phyloP scores from a whole-genome alignment of 352 stramenopile genomes.

The Globisporangium iwayamae region DNA sequence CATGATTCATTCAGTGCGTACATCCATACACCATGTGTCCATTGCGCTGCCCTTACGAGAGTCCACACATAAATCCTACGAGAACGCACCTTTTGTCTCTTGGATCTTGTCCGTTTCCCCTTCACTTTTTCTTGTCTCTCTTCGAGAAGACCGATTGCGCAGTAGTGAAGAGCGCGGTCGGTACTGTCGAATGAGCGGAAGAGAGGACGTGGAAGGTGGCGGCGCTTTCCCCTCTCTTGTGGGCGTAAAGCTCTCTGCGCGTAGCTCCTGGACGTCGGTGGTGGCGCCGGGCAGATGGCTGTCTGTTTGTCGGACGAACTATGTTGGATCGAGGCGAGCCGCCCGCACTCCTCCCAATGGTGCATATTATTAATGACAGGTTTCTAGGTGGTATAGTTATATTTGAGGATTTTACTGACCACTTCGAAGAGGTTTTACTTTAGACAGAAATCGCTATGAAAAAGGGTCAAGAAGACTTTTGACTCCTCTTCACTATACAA shows the following conservation, averaged over 20 bases:
- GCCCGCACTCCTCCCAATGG: background rate
- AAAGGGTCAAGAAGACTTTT: no score
- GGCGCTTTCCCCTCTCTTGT: background rate
- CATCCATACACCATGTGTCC: background rate
- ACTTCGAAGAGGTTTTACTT: no score
- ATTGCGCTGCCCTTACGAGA: no score
- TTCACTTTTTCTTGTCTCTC: background rate
- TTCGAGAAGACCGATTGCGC: background rate
- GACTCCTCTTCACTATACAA: no score
- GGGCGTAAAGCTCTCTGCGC: background rate
- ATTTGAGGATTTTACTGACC: no score
- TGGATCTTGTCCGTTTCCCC: constrained; percentile 9
- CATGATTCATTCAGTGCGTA: background rate
- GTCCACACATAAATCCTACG: background rate
- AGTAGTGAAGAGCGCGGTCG: constrained; percentile 1
- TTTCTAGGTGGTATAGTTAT: no score
- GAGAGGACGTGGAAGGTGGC: background rate
- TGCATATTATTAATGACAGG: no score
- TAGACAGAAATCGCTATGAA: no score
- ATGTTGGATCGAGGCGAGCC: background rate
- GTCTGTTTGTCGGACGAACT: background rate
- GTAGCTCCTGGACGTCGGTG: no score
- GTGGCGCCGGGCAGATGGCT: background rate
- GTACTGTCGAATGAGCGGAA: background rate
- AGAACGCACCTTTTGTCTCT: background rate